These are phyloP conservation scores for Xylariaceae sp. DNA, from an alignment of 2,329 filamentous ascomycete genomes.

Conservation along the genomic window DNA sequence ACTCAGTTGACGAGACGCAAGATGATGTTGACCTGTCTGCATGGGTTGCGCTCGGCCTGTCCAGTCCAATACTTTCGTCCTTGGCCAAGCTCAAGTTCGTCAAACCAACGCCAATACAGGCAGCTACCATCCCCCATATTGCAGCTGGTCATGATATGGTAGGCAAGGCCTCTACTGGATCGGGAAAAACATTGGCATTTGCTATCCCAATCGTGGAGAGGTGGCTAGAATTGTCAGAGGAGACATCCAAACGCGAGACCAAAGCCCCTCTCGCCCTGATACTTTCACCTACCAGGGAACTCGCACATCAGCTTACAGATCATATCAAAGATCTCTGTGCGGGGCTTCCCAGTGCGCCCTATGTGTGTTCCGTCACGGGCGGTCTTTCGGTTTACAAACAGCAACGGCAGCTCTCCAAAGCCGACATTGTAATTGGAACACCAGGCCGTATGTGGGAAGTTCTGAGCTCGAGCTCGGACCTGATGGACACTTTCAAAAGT, in stretches of 20 bases:
- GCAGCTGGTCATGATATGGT: constrained; percentile 83
- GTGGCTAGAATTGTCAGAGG: constrained; percentile 54
- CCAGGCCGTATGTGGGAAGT: constrained; percentile 95
- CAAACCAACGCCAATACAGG: constrained; percentile 79
- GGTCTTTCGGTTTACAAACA: constrained; percentile 95
- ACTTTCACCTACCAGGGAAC: constrained; percentile 84
- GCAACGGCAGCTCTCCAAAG: constrained; percentile 74
- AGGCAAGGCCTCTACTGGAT: constrained; percentile 93
- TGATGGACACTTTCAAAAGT: constrained; percentile 66
- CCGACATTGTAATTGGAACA: constrained; percentile 90
- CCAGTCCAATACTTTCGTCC: constrained; percentile 64
- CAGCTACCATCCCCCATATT: constrained; percentile 74
- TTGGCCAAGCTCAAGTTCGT: constrained; percentile 76
- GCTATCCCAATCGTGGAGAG: constrained; percentile 87
- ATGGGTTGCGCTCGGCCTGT: constrained; percentile 74
- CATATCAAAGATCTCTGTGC: constrained; percentile 75
- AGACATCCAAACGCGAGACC: constrained; percentile 24
- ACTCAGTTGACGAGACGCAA: constrained; percentile 48
- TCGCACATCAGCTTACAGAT: constrained; percentile 85
- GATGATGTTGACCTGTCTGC: constrained; percentile 68
- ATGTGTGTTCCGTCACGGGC: constrained; percentile 85
- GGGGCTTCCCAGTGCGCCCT: constrained; percentile 55
- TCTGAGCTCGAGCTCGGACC: constrained; percentile 66
- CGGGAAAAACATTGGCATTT: constrained; percentile 94
- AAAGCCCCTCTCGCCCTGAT: constrained; percentile 69